phyloP scores from a whole-genome alignment of 106 monocot species.

The Platanthera guangdongensis region DNA sequence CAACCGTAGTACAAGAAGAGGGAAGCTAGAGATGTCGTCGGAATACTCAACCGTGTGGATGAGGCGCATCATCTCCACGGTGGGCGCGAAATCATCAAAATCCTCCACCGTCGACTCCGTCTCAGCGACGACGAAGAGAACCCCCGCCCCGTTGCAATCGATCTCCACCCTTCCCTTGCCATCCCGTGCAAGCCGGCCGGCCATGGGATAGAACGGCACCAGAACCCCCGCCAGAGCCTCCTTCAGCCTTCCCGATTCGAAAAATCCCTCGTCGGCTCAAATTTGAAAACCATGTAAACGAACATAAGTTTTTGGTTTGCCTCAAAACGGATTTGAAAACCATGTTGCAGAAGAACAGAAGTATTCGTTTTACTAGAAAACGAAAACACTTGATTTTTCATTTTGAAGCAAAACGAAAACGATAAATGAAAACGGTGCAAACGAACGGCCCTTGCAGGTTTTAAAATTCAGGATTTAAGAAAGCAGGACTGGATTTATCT shows the following conservation, averaged over 20 bases:
- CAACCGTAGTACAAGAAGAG: constrained; percentile 81
- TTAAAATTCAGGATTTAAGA: too few species aligned
- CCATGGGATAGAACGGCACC: constrained; percentile 95
- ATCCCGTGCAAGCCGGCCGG: constrained; percentile 65
- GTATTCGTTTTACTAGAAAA: too few species aligned
- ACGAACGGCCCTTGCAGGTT: too few species aligned
- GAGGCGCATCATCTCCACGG: constrained; percentile 78
- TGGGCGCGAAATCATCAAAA: constrained; percentile 88
- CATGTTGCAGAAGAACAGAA: too few species aligned
- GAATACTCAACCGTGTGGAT: constrained; percentile 77
- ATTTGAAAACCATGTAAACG: too few species aligned
- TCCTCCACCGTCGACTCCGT: constrained; percentile 39
- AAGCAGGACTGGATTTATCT: too few species aligned
- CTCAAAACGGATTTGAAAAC: too few species aligned
- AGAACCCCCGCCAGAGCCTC: constrained; percentile 61
- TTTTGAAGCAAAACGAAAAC: too few species aligned
- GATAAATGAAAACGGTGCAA: too few species aligned
- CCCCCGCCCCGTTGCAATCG: constrained; percentile 66
- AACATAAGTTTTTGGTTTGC: too few species aligned
- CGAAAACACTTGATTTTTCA: too few species aligned
- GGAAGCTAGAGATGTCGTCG: constrained; percentile 58
- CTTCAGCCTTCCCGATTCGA: constrained; percentile 33
- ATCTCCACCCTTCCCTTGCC: constrained; percentile 88
- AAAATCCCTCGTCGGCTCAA: constrained; percentile 24
- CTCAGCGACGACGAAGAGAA: constrained; percentile 74